Evolutionary conservation across 495 filamentous ascomycete species (phyloP).

Genomic region (Bathelium albidoporum): DNA sequence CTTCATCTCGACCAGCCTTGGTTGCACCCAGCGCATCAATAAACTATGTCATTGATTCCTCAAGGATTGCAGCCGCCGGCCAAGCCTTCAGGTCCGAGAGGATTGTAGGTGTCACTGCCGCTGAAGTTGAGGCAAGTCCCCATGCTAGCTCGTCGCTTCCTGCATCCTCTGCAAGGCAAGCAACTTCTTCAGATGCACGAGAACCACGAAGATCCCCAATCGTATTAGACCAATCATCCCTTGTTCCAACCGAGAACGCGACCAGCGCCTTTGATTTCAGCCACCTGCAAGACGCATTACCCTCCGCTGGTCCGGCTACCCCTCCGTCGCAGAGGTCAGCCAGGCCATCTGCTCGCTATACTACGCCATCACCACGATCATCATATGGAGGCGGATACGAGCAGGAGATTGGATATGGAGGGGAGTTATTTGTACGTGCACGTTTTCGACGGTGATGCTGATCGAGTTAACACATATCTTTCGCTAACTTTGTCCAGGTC

Average conservation of each 20-base stretch:
- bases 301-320: neutral
- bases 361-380: neutral
- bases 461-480: neutral
- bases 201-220: neutral
- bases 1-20: neutral
- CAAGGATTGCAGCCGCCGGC: neutral
- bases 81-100: neutral
- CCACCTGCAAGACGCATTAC: neutral
- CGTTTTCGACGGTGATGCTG: no score
- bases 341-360: neutral
- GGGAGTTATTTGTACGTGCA: constrained; percentile 7
- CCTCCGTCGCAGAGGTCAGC: neutral
- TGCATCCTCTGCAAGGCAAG: neutral
- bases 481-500: constrained; percentile 2
- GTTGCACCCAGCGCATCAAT: neutral
- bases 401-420: constrained; percentile 4
- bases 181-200: neutral
- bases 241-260: neutral
- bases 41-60: neutral
- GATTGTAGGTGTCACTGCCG: neutral
- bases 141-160: neutral
- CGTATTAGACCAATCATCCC: neutral
- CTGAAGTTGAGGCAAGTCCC: neutral
- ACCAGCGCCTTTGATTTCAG: neutral
- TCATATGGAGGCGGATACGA: constrained; percentile 1